Base-by-base conservation (phyloP, 2,329 filamentous ascomycete genomes). In the Gyromitra esculenta region DNA sequence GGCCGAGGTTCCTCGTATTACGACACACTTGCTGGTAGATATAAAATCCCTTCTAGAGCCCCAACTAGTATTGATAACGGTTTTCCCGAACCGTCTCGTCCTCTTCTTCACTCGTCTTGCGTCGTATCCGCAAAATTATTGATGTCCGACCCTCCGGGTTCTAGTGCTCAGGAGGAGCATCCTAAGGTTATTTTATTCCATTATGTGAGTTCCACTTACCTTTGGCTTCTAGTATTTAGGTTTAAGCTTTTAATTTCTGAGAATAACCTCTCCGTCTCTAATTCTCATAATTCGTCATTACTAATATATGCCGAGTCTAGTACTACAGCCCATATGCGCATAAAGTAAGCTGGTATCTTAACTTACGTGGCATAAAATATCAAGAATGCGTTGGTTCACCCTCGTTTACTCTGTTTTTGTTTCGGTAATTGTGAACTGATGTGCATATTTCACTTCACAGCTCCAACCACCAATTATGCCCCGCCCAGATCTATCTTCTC, bases 391-490 rank as follows among this genome's bases (percentile, higher is more conserved):
- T 73, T 43, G 8, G 76, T 68, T 15, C 50, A 45, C 64, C 71
- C 52, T 59, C 60, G 75, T 35, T 35, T 41, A 73, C 31, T 35
- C 70, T 39, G 13, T 25, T 56, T 37, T 31, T 7, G 13, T 54
- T 18, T 39, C 9, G 15, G 8, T 21, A 25, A 13, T 15, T 41
- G 25, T 8, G 11, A 9, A 60, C 57, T 43, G 21, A 41, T 43
- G 13, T n/a, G 6, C 41, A 41, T 6, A 39, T 35, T n/a, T 1
- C 37, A 9, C 35, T 59, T 41, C 45, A 50, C 76, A 91, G 90
- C 83, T 89, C 64, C 91, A 93, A 88, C 90, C 91, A 0, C 84
- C 85, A 1, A 86, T 87, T 43, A 85, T 92, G 81, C 91, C 91
- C 5, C 89, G 91, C 35, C 90, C 90, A 0, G 90, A 92, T 81